phyloP scores from a whole-genome alignment of 495 filamentous ascomycete genomes.

The Cercophora scortea region DNA sequence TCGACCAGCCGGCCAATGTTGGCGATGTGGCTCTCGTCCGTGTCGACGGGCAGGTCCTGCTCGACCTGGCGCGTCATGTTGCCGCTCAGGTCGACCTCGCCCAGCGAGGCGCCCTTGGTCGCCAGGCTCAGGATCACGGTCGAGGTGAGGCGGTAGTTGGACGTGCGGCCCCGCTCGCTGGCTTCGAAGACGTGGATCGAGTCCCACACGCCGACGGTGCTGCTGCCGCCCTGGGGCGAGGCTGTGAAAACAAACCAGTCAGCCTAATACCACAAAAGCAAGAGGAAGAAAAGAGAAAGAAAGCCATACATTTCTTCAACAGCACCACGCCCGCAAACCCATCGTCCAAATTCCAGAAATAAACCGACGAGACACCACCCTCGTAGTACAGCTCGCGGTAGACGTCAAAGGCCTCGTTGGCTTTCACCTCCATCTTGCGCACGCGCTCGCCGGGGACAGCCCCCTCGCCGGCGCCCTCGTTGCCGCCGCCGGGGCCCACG shows the following conservation, averaged over 20 bases:
- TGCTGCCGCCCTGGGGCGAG: conserved; percentile 40
- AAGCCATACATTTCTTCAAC: conserved; percentile 74
- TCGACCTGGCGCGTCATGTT: conserved; percentile 98
- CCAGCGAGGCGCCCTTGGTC: conserved; percentile 61
- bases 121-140: conserved; percentile 91
- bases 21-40: conserved; percentile 86
- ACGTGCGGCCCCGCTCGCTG: conserved; percentile 77
- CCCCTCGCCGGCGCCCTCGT: conserved; percentile 48
- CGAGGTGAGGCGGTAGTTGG: conserved; percentile 95
- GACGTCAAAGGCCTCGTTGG: conserved; percentile 94
- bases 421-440: conserved; percentile 83
- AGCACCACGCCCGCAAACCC: conserved; percentile 95
- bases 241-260: conserved; percentile 4
- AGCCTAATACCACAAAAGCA: background rate
- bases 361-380: conserved; percentile 88
- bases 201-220: conserved; percentile 85
- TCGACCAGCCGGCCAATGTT: conserved; percentile 94
- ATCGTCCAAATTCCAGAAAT: conserved; percentile 98
- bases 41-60: conserved; percentile 78
- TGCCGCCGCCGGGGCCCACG: conserved; percentile 25
- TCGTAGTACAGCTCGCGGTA: conserved; percentile 98
- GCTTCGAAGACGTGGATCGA: conserved; percentile 98
- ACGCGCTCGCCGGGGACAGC: conserved; percentile 79
- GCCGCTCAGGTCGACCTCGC: conserved; percentile 86
- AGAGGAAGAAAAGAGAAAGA: background rate